phyloP scores from a whole-genome alignment of 2,329 filamentous ascomycete genomes.

The Ustulina deusta region DNA sequence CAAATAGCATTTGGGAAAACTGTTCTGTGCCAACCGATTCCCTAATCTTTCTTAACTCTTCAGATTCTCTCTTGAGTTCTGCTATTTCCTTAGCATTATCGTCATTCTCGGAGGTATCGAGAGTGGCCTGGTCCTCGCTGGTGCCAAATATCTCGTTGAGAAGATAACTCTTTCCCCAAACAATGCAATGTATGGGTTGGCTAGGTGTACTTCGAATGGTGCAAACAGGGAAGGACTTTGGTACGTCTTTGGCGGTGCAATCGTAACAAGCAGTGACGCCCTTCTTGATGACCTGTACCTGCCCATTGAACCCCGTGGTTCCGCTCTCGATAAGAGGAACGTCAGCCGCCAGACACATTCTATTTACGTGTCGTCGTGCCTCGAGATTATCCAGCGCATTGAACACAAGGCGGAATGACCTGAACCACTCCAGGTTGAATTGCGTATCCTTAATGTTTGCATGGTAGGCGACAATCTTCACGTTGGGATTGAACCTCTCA shows the following conservation, averaged over 20 bases:
- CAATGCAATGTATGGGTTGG: slow-evolving; percentile 97
- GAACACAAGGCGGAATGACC: slow-evolving; percentile 85
- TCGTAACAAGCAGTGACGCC: slow-evolving; percentile 95
- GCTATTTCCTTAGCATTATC: slow-evolving; percentile 91
- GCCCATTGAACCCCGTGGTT: slow-evolving; percentile 96
- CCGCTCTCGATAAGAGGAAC: slow-evolving; percentile 95
- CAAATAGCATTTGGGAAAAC: slow-evolving; percentile 84
- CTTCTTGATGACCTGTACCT: slow-evolving; percentile 96
- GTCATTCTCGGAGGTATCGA: slow-evolving; percentile 83
- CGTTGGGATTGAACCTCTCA: slow-evolving; percentile 87
- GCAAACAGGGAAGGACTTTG: slow-evolving; percentile 94
- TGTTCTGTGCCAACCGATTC: slow-evolving; percentile 81
- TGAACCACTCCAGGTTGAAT: slow-evolving; percentile 92
- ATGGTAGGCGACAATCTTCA: slow-evolving; percentile 88
- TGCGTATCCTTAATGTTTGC: slow-evolving; percentile 92
- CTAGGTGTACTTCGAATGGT: slow-evolving; percentile 97
- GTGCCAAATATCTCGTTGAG: slow-evolving; percentile 94
- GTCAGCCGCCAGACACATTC: slow-evolving; percentile 93
- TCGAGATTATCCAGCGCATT: slow-evolving; percentile 98
- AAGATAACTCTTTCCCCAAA: slow-evolving; percentile 98
- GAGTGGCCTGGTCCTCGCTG: slow-evolving; percentile 84
- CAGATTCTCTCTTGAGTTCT: slow-evolving; percentile 85
- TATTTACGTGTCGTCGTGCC: slow-evolving; percentile 93
- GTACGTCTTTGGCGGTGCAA: slow-evolving; percentile 87
- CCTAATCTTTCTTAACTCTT: slow-evolving; percentile 85